Evolutionary conservation across 1,139 yeast genomes (phyloP), one percentile per base, ranked within the genome.

Genomic region (Magnusiomyces paraingens): DNA sequence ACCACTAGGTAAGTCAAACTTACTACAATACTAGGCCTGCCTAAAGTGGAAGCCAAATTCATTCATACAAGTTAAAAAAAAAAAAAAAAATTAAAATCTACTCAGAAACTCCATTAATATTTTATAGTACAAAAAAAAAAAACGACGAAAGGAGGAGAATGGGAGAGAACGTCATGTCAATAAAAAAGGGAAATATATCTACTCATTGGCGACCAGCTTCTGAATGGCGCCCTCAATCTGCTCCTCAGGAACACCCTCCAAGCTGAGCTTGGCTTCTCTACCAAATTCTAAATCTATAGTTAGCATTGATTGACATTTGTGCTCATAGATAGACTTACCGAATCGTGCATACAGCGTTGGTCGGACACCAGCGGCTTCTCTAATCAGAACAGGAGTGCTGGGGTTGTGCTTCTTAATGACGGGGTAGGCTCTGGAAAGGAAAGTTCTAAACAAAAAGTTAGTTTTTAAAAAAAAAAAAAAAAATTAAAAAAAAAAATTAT

Each of bases 311-410:
- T 21, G 14, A 44, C 44, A 12, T 15, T 4, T 20, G 47, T 40
- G 3, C 17, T 5, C 18, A 15, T 11, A 6, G 8, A 17, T 20
- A 18, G n/a, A 46, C 49, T 18, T 60, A 68, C 73, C 73, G 59
- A 83, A 83, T 67, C 95, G 81, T 47, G 90, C 87, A 56, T 83
- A 84, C 53, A 85, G 78, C 56, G 83, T 78, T 45, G 95, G 94
- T 50, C 83, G 78, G 55, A 84, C 78, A 52, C 89, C 90, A 57
- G 75, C 74, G 53, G 89, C 81, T 71, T 86, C 95, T 71, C 95
- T 82, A 62, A 86, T 78, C 65, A 86, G 76, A 56, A 86, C 81
- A 20, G 93, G 94, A 46, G 84, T 73, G 46, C 76, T 66, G 42
- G 84, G 84, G 63, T 80, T 78, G 61, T 73, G 66, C 60, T 72